Evolutionary conservation across 495 filamentous ascomycete species (phyloP), one percentile per base, ranked within the genome.

Genomic region (Hyaloscypha variabilis): DNA sequence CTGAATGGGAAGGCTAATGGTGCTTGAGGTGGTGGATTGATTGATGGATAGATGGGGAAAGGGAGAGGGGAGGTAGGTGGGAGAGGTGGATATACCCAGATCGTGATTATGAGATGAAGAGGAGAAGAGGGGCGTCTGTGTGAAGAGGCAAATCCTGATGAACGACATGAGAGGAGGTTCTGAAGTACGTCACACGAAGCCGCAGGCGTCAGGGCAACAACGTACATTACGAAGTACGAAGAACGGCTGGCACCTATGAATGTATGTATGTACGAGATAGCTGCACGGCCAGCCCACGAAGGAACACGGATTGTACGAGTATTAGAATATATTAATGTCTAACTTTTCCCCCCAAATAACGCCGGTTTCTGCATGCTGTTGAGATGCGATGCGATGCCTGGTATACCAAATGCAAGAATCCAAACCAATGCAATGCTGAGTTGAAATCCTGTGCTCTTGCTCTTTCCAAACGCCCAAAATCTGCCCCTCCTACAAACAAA

Each of bases 1-100:
- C 19, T 46, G 39, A 46, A 46, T 46, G 39, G 51, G 51, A 54
- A 54, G 51, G n/a, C 19, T 24, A 54, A 54, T 54, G 51, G 51
- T 10, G 51, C 21, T 26, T 54, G 51, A n/a, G n/a, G n/a, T n/a
- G n/a, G n/a, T n/a, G n/a, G n/a, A n/a, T n/a, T n/a, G n/a, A n/a
- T n/a, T n/a, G 31, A 46, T 17, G 39, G 2, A 46, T 10, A 17
- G 6, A 17, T 34, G 39, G 39, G 14, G 39, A 42, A 14, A 13
- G 6, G 19, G 39, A 42, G 39, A 46, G 39, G 39, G 39, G 13
- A 14, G 14, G 39, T 17, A 17, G 39, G 1, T 46, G 19, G 11
- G 13, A 46, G 39, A 46, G 31, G 13, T 34, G 31, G 31, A 34
- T 34, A 34, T 34, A 34, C 31, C 31, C 31, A 34, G 31, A 34